phyloP scores from a whole-genome alignment of 768 basidiomycete genomes.

The Rhodotorula kratochvilovae region DNA sequence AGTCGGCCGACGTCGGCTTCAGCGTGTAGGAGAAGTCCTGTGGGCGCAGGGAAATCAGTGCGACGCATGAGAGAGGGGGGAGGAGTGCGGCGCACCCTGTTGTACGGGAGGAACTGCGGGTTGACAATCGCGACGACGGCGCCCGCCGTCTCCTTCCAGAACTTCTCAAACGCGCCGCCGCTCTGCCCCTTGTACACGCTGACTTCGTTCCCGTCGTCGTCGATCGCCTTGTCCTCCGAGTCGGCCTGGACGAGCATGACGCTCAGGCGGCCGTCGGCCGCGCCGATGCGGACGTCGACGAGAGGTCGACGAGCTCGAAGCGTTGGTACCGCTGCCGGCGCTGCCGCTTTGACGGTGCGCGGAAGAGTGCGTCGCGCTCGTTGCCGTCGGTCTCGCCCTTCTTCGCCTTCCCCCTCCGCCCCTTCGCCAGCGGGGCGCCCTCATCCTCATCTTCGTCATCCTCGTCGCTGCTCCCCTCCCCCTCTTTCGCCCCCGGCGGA shows the following conservation, averaged over 20 bases:
- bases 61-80: slow-evolving; percentile 39
- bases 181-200: slow-evolving; percentile 83
- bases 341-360: slow-evolving; percentile 43
- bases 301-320: slow-evolving; percentile 75
- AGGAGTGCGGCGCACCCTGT: not conserved
- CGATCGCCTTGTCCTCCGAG: slow-evolving; percentile 52
- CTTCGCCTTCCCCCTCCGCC: too few relatives aligned
- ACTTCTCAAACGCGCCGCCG: slow-evolving; percentile 82
- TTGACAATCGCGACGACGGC: slow-evolving; percentile 86
- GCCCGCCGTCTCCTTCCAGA: slow-evolving; percentile 79
- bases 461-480: slow-evolving; percentile 40
- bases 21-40: slow-evolving; percentile 74
- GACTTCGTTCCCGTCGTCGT: slow-evolving; percentile 53
- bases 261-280: slow-evolving; percentile 78
- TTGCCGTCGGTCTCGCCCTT: not conserved
- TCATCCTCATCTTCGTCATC: slow-evolving; percentile 16
- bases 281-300: slow-evolving; percentile 58
- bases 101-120: slow-evolving; percentile 68
- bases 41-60: slow-evolving; percentile 31
- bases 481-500: slow-evolving; percentile 41
- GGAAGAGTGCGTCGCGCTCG: not conserved
- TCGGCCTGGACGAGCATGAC: slow-evolving; percentile 87
- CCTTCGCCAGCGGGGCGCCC: not conserved
- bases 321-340: slow-evolving; percentile 72
- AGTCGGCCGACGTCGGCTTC: slow-evolving; percentile 73